Base-by-base conservation (phyloP, 2,329 filamentous ascomycete species). In the Stemphylium vesicarium region DNA sequence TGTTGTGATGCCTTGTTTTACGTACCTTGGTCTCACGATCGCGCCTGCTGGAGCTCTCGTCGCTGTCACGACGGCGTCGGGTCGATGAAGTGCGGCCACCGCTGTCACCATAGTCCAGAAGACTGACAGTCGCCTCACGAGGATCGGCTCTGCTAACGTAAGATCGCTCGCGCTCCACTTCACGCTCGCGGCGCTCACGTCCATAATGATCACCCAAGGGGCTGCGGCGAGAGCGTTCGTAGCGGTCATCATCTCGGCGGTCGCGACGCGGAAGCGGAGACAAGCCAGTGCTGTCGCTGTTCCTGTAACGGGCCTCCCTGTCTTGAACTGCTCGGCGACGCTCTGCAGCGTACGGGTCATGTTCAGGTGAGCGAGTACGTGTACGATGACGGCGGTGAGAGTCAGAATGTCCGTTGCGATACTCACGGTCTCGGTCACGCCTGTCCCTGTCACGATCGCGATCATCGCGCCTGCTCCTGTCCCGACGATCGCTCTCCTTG, bases 291-390 rank as follows among this genome's bases (percentile, higher is more conserved):
- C 86, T 86, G 78, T 87, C 87, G 72, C 84, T 87, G 39, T 95
- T 96, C 75, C 91, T 88, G 78, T 96, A 96, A 67, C 96, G 93
- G 63, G 93, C 89, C 78, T 98, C 96, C 42, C 96, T 89, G 72
- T 96, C 93, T 53, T 93, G 92, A 71, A 95, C 93, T 38, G 94
- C 94, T 75, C 94, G 95, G 69, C 92, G 89, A 63, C 95, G 88
- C 73, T 99, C 95, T 56, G 93, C 95, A 77, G 98, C 95, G 76
- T 99, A 99, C 16, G 91, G 86, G 78, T 99, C 93, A 54, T 86
- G 85, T 76, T 98, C 95, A n/a, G 92, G 93, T 66, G 89, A 93
- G 68, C 92, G 91, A 72, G 91, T 96, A 66, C 86, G 85, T 66
- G 91, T 83, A 63, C 80, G 80, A 60, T 75, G 75, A 62, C 78